Percentiles rank a stretch among this genome's conserved stretches.
Evolutionary conservation across 176 grass and related monocot species (phyloP).

Genomic region (Elaeis guineensis): DNA sequence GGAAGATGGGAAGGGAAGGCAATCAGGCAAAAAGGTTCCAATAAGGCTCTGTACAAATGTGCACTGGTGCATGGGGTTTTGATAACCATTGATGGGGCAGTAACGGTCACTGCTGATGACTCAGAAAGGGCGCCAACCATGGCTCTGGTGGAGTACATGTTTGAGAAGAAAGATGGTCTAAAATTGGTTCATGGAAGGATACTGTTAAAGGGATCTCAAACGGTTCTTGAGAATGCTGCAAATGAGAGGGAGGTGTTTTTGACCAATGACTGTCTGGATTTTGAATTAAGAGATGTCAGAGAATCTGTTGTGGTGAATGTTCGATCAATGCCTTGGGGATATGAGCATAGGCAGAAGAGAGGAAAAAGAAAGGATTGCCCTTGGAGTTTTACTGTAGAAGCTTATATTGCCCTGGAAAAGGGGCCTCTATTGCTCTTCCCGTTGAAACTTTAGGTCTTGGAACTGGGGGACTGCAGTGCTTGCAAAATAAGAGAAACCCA

Average conservation of each 20-base stretch:
- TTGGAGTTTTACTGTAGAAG: constrained; percentile 81
- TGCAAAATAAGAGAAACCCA: constrained; percentile 53
- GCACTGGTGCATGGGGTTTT: constrained; percentile 45
- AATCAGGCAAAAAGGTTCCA: constrained; percentile 29
- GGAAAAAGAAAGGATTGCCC: constrained; percentile 77
- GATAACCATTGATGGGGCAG: constrained; percentile 41
- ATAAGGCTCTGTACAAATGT: constrained; percentile 40
- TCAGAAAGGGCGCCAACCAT: constrained; percentile 32
- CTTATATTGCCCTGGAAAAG: constrained; percentile 80
- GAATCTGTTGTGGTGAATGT: constrained; percentile 65
- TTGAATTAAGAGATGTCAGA: constrained; percentile 71
- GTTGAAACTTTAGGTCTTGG: constrained; percentile 63
- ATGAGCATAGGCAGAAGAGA: constrained; percentile 76
- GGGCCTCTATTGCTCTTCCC: constrained; percentile 66
- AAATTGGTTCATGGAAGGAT: constrained; percentile 88
- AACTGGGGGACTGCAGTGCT: constrained; percentile 55
- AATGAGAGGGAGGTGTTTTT: constrained; percentile 90
- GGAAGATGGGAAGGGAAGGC: constrained; percentile 43
- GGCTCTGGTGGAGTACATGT: constrained; percentile 86
- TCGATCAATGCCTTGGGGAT: constrained; percentile 66
- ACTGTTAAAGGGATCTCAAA: constrained; percentile 58
- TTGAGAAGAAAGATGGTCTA: constrained; percentile 47
- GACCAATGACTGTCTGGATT: constrained; percentile 79
- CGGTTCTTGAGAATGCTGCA: constrained; percentile 90
- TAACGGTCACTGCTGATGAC: constrained; percentile 52